Conservation (phyloP, 2,329 filamentous ascomycete species). For the Fusarium sp. region DNA sequence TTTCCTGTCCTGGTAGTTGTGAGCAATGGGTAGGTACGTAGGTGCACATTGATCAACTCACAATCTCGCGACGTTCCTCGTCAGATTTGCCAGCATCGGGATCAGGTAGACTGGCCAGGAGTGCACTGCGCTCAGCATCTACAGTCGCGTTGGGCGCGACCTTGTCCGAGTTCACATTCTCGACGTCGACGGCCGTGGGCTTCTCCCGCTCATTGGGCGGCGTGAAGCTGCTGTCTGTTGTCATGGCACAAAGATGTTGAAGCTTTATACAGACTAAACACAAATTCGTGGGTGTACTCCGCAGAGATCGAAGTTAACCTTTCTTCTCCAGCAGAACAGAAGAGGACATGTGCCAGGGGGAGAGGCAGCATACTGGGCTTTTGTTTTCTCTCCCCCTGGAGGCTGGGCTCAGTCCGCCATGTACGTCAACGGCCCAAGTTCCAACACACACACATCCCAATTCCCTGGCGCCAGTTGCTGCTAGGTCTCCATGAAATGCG, state of each 20-base stretch:
- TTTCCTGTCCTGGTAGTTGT: conserved; percentile 56
- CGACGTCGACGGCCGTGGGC: conserved; percentile 26
- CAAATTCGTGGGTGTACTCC: neutral
- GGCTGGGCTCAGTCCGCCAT: neutral
- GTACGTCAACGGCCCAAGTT: conserved; percentile 21
- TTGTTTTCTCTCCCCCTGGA: conserved; percentile 22
- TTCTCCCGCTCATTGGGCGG: conserved; percentile 35
- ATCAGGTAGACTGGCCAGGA: conserved; percentile 49
- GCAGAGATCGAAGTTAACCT: neutral
- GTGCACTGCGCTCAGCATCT: conserved; percentile 47
- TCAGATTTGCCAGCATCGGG: conserved; percentile 70
- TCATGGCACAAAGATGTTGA: conserved; percentile 13
- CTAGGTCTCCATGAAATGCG: conserved; percentile 20
- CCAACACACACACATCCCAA: neutral
- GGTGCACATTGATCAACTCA: conserved; percentile 56
- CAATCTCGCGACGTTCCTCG: conserved; percentile 71
- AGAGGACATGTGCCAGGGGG: neutral
- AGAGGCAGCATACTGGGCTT: conserved; percentile 5
- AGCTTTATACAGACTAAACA: neutral
- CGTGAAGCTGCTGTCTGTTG: conserved; percentile 34
- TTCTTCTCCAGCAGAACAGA: neutral
- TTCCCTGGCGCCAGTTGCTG: neutral
- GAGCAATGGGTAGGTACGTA: neutral
- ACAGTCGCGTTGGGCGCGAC: conserved; percentile 10
- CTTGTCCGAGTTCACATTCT: conserved; percentile 30